Base-by-base conservation (phyloP, 169 alveolate genomes). In the Amoebophrya sp. region DNA sequence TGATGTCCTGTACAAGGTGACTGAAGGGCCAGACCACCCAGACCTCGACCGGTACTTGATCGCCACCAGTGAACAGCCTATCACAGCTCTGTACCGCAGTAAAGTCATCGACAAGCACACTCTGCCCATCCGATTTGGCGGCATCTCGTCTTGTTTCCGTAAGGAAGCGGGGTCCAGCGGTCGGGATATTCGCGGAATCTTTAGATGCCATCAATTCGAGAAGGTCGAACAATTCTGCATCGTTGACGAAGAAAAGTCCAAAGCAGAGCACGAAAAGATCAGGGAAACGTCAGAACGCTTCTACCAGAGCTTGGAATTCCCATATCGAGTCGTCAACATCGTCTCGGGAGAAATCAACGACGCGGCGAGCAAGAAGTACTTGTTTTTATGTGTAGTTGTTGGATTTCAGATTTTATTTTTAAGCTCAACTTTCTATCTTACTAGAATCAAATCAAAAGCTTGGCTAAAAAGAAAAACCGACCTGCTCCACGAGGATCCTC, bases 141-240 rank as follows among this genome's bases (percentile, higher is more conserved):
- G 99, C 3, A 90, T 95, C 77, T 98, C 99, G 41, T 95, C 99
- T 29, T 98, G 99, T 91, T 99, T 99, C 96, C 97, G 99, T 93
- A 98, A 98, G 96, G 99, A 99, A 95, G 99, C 99, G 33, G 99
- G 99, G 29, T 99, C 99, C 53, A 99, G 98, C 93, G 99, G 99
- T 6, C 55, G 55, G 90, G 99, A 99, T 94, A 98, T 98, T 47
- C 97, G 99, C 99, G 99, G 99, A 23, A 97, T 99, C 40, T 98
- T 98, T 95, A 96, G 99, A 92, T 98, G 98, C 83, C 99, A 99
- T 94, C 98, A 99, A 94, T 99, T 99, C 95, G 99, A 99, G 94
- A 99, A 99, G 94, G 96, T 99, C n/a, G 99, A 99, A 94, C 99
- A 99, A 95, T 98, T 99, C 94, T 96, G 97, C 90, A 95, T 98